These are phyloP conservation scores for Naganishia liquefaciens DNA, from an alignment of 1,284 basidiomycete species.

Conservation along the genomic window DNA sequence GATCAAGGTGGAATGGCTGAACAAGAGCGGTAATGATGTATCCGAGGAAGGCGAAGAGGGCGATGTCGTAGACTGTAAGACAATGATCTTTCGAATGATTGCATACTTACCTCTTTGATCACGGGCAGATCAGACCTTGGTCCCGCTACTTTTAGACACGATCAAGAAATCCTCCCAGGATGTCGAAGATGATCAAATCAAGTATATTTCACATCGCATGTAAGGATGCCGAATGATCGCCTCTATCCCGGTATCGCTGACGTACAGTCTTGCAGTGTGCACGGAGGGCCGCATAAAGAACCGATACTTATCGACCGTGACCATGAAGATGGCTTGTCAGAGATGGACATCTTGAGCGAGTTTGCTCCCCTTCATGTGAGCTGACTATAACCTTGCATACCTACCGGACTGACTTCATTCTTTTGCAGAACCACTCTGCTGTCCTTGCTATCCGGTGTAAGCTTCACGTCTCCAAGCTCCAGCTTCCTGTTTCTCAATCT, in stretches of 20 bases:
- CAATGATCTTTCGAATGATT: neutral
- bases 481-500: neutral
- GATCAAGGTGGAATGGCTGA: conserved; percentile 43
- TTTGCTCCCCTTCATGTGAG: conserved; percentile 72
- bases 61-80: conserved; percentile 47
- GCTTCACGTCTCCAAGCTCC: neutral
- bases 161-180: conserved; percentile 40
- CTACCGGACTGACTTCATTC: conserved; percentile 3
- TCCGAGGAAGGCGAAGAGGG: conserved; percentile 46
- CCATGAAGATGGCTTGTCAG: conserved; percentile 60
- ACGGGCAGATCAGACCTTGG: neutral
- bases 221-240: conserved; percentile 32
- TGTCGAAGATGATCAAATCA: conserved; percentile 47
- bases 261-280: conserved; percentile 69
- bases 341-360: conserved; percentile 72
- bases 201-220: conserved; percentile 53
- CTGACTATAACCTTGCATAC: neutral
- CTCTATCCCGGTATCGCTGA: neutral
- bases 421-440: conserved; percentile 56
- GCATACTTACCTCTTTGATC: neutral
- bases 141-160: conserved; percentile 47
- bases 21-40: conserved; percentile 38
- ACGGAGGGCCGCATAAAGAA: conserved; percentile 71
- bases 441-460: conserved; percentile 55
- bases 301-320: conserved; percentile 65